phyloP scores from a whole-genome alignment of 2,329 filamentous ascomycete species.

The Colletotrichum tanaceti region DNA sequence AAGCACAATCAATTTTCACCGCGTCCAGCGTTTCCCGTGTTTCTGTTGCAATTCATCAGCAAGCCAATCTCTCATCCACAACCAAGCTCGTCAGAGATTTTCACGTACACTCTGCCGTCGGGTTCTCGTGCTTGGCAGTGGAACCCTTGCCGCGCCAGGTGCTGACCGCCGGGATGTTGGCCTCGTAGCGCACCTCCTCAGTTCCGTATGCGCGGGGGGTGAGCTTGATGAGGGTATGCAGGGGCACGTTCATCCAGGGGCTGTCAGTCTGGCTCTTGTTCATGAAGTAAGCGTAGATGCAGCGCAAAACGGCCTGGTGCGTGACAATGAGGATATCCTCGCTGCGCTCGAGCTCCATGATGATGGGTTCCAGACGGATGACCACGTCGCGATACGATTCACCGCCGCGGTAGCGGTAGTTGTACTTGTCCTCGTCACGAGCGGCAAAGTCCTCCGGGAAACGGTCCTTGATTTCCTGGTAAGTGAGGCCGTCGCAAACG shows the following conservation, averaged over 20 bases:
- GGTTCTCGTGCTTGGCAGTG: slow-evolving; percentile 86
- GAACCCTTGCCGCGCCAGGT: slow-evolving; percentile 96
- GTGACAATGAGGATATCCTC: slow-evolving; percentile 99
- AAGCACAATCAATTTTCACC: not conserved
- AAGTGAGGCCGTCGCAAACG: slow-evolving; percentile 95
- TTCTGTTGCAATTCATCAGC: slow-evolving; percentile 22
- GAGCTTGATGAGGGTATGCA: slow-evolving; percentile 96
- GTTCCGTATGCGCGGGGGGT: slow-evolving; percentile 95
- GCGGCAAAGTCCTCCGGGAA: slow-evolving; percentile 96
- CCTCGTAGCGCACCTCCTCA: slow-evolving; percentile 86
- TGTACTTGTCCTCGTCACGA: slow-evolving; percentile 98
- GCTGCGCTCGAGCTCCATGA: slow-evolving; percentile 97
- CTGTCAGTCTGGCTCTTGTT: slow-evolving; percentile 92
- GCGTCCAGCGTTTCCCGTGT: not conserved
- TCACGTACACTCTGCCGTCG: slow-evolving; percentile 51
- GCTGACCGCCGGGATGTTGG: slow-evolving; percentile 94
- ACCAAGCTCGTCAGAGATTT: not conserved
- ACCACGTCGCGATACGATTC: slow-evolving; percentile 97
- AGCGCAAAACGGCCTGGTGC: slow-evolving; percentile 94
- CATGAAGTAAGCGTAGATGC: slow-evolving; percentile 99
- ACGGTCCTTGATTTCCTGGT: slow-evolving; percentile 89
- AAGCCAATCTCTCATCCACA: slow-evolving; percentile 5
- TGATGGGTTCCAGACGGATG: slow-evolving; percentile 97
- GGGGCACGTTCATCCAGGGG: slow-evolving; percentile 98
- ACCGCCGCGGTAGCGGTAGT: slow-evolving; percentile 97